Conservation (phyloP, 441 rosid genomes). For the Syzygium malaccense region DNA sequence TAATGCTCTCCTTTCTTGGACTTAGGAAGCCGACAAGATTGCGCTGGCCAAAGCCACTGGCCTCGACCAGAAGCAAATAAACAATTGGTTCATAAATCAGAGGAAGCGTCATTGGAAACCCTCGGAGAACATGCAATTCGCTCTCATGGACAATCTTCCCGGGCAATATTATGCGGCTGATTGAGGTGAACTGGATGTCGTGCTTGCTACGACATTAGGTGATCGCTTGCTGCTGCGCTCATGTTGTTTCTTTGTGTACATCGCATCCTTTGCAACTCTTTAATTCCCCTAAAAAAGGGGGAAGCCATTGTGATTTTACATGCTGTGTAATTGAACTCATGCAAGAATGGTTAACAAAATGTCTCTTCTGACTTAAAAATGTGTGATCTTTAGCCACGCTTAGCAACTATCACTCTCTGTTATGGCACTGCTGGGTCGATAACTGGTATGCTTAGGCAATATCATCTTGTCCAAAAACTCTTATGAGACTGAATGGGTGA, state of each 20-base stretch:
- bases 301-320: not conserved
- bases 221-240: not conserved
- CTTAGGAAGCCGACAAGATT: slow-evolving; percentile 80
- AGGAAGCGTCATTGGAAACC: slow-evolving; percentile 97
- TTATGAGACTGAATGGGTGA: not conserved
- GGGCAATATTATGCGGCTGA: slow-evolving; percentile 58
- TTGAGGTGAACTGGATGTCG: slow-evolving; percentile 18
- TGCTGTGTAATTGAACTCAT: not conserved
- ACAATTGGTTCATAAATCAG: slow-evolving; percentile 97
- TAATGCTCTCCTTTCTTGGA: not conserved
- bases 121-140: slow-evolving; percentile 67
- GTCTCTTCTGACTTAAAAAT: not conserved
- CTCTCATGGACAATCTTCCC: slow-evolving; percentile 43
- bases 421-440: not conserved
- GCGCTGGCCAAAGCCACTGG: slow-evolving; percentile 79
- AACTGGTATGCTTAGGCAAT: not conserved
- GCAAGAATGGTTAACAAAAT: not conserved
- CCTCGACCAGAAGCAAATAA: slow-evolving; percentile 87
- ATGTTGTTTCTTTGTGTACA: not conserved
- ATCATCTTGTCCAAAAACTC: not conserved
- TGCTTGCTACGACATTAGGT: not conserved
- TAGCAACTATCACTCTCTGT: not conserved
- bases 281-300: not conserved
- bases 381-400: not conserved
- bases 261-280: not conserved